Conservation (phyloP, 2,329 filamentous ascomycete genomes). For the Neonectria punicea region DNA sequence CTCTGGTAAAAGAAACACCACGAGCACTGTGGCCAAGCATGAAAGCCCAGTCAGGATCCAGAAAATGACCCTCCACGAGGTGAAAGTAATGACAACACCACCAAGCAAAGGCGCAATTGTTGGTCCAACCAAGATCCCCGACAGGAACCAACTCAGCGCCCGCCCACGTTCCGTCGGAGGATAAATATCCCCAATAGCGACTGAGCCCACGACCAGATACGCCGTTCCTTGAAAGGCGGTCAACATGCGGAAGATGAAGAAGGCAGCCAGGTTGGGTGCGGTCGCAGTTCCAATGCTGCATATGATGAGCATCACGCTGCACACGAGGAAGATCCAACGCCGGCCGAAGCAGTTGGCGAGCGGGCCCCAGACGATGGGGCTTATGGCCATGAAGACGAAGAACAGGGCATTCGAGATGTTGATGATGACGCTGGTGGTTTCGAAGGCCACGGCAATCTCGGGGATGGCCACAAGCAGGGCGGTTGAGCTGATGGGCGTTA, state of each 20-base stretch:
- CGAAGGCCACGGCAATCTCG: slow-evolving; percentile 33
- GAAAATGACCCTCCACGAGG: slow-evolving; percentile 75
- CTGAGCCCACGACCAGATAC: slow-evolving; percentile 74
- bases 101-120: slow-evolving; percentile 72
- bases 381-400: slow-evolving; percentile 76
- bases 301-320: slow-evolving; percentile 62
- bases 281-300: slow-evolving; percentile 75
- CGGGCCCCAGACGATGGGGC: slow-evolving; percentile 73
- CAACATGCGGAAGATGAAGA: slow-evolving; percentile 75
- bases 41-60: slow-evolving; percentile 75
- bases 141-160: slow-evolving; percentile 73
- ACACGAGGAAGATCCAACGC: slow-evolving; percentile 49
- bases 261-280: slow-evolving; percentile 71
- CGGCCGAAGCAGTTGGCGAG: slow-evolving; percentile 68
- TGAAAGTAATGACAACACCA: slow-evolving; percentile 76
- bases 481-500: slow-evolving; percentile 34
- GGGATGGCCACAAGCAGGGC: slow-evolving; percentile 35
- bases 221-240: slow-evolving; percentile 77
- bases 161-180: slow-evolving; percentile 72
- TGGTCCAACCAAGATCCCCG: slow-evolving; percentile 73
- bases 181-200: slow-evolving; percentile 68
- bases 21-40: slow-evolving; percentile 63
- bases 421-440: slow-evolving; percentile 51
- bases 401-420: slow-evolving; percentile 77
- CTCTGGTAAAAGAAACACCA: slow-evolving; percentile 72